Evolutionary conservation across 345 rosid genomes (phyloP), one percentile per base, ranked within the genome.

Genomic region (Gossypium herbaceum): DNA sequence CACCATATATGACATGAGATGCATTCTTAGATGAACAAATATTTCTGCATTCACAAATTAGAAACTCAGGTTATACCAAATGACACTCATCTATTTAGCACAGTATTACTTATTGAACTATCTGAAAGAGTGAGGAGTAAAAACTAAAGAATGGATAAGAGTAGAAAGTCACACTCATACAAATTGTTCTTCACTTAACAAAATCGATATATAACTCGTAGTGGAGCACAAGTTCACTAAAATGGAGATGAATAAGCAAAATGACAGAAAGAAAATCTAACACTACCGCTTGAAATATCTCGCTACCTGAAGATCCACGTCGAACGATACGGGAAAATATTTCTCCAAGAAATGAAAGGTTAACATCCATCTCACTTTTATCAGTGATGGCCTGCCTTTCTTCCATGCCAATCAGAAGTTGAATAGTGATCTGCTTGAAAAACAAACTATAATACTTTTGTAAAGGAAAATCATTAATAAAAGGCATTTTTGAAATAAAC

Each of bases 241-340:
- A 75, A 57, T 54, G 45, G 48, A 75, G 57, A 63, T 6, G 50
- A 63, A 65, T 47, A 44, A 61, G 51, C 25, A 57, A 71, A 56
- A 56, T 68, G 56, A 58, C 20, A 44, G 54, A 44, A 72, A 58
- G 5, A 72, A 71, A 72, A 58, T 67, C 22, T 15, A 29, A 66
- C 13, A 22, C 25, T 12, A 57, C 56, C 45, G 45, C 70, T 73
- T 34, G 12, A 68, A 15, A 27, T 51, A 27, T 65, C 71, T 77
- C n/a, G 73, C 45, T 82, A 95, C 99, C 99, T 87, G 97, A 82
- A 83, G 88, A 89, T 68, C 99, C 99, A 27, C 99, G 98, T 69
- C 98, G 88, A 82, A 93, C 90, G 66, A 93, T 90, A 77, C 93
- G 96, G 76, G 93, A 84, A 81, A 93, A 90, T 52, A 73, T 85